Evolutionary conservation across 2,329 filamentous ascomycete species (phyloP), one percentile per base, ranked within the genome.

Genomic region (Thielaviopsis musarum): DNA sequence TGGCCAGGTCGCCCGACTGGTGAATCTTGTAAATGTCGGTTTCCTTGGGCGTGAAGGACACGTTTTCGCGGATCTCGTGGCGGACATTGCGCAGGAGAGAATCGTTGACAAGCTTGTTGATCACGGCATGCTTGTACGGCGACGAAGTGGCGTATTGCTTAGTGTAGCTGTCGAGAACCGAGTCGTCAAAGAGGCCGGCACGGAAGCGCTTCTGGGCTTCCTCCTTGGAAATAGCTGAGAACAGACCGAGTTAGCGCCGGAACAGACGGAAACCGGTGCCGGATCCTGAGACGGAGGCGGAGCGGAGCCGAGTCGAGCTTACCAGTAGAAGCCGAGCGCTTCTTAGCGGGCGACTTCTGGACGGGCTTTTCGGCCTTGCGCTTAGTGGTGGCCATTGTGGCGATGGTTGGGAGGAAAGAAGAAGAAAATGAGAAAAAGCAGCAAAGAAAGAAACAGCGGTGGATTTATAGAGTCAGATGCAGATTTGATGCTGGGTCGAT

Each of bases 11-110:
- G 64, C 93, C 93, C 4, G 91, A 97, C 75, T 98, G 93, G 78
- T 96, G 91, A 69, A 98, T 97, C 73, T 94, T 95, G 80, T 98
- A 98, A 66, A 98, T 98, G 71, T 98, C 93, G 54, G 93, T 98
- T 73, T 98, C 93, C 72, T 98, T 98, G 66, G 91, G 91, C 13
- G 93, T 96, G 74, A 98, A 98, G 65, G 88, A 84, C 65, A 98
- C 87, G 69, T 95, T 91, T 65, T 86, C 79, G 71, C 85, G 85
- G 71, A 97, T 91, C 74, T 98, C 93, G 67, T 80, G 74, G 69
- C 93, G 90, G 62, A 98, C 93, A 59, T 81, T 78, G 67, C 91
- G 91, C 54, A 98, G 81, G 19, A 98, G 83, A 54, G 76, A 71
- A 66, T 91, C 85, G 71, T 93, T 77, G 69, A 97, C 85, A 52